These are phyloP conservation scores for Populus davidiana DNA, from an alignment of 345 rosid species.

Conservation along the genomic window DNA sequence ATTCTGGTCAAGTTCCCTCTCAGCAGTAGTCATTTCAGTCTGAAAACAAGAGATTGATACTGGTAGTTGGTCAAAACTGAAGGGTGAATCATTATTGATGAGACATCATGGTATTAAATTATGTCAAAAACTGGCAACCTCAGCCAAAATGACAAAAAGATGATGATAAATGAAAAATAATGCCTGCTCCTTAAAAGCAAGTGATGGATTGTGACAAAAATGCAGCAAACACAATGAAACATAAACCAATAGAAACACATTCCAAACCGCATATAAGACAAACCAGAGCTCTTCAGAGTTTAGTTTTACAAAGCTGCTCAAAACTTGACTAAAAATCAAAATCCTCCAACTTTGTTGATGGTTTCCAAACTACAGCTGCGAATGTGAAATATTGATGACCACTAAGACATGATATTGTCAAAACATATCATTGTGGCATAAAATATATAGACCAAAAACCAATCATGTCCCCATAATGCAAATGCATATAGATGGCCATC, in stretches of 20 bases:
- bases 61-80: background rate
- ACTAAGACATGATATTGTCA: background rate
- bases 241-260: too few species aligned
- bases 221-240: too few species aligned
- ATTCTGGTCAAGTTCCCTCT: conserved; percentile 98
- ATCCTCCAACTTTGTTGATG: background rate
- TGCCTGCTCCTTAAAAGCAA: too few species aligned
- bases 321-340: background rate
- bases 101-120: background rate
- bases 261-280: too few species aligned
- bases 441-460: background rate
- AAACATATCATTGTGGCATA: background rate
- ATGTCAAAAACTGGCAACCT: background rate
- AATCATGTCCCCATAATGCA: background rate
- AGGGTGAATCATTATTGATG: background rate
- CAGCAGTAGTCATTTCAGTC: conserved; percentile 99
- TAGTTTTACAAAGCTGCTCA: too few species aligned
- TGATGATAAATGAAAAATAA: too few species aligned
- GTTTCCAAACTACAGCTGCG: background rate
- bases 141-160: too few species aligned
- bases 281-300: too few species aligned
- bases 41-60: conserved; percentile 25
- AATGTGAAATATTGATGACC: background rate
- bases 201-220: too few species aligned
- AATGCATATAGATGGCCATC: background rate